Base-by-base conservation (phyloP, 2,329 filamentous ascomycete genomes). In the Penicillium decumbens region DNA sequence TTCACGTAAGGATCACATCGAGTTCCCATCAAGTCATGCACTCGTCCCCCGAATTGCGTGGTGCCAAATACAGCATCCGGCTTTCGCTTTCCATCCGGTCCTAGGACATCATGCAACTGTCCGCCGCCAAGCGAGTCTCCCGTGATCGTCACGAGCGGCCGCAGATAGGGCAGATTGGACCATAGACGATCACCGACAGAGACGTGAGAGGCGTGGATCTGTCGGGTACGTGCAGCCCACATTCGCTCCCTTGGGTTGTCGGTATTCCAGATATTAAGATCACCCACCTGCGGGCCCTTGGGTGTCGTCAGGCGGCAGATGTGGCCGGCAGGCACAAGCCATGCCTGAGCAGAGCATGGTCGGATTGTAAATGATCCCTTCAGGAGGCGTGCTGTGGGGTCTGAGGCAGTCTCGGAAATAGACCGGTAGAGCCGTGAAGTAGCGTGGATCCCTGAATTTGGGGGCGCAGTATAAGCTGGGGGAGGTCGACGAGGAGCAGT, bases 1-100 rank as follows among this genome's bases (percentile, higher is more conserved):
- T 88, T 89, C 65, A 93, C 85, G 65, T 93, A 95, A 1, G 88
- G 88, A 69, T 93, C 89, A 69, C 89, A 95, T 38, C 89, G 76
- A 24, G 88, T 95, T 30, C 88, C 89, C 3, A 95, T 74, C 20
- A 95, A 74, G 71, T 95, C 89, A 72, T 95, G 88, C 32, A 88
- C 78, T 49, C 82, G 71, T 43, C 87, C 76, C 60, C 87, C 84
- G 62, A 84, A 77, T 63, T 79, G 60, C 15, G 67, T 64, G 6
- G 62, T 65, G 24, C 62, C 62, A 76, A 46, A 77, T 62, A 55
- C 59, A 24, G 53, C 57, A 6, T 88, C 61, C 15, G 60, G 49
- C 24, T 58, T 66, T 20, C 59, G 58, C 43, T 62, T 65, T 13
- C 67, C 68, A 47, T 70, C 69, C 9, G 56, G 67, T 50, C 43